Base-by-base conservation (phyloP, 2,329 filamentous ascomycete species). In the Fusarium tricinctum region DNA sequence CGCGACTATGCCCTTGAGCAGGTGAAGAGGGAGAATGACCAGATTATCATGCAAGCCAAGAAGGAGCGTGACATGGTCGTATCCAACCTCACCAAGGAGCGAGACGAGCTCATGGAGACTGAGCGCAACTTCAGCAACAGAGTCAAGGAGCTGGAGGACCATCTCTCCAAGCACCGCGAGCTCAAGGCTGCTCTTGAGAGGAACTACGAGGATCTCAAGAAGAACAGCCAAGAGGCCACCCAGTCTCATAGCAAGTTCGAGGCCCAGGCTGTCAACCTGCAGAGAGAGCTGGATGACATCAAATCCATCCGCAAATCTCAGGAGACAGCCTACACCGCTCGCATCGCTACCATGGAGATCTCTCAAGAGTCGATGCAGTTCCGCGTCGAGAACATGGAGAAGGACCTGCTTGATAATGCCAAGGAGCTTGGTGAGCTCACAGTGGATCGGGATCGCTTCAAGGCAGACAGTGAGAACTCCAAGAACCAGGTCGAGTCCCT, bases 121-220 rank as follows among this genome's bases (percentile, higher is more conserved):
- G 70, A 74, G 35, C 48, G 61, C 12, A 46, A 48, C 23, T 71
- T 69, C 13, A 57, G 73, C 43, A 54, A 56, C 49, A 73, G 73
- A 45, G 66, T 74, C 43, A 74, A 73, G 59, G 73, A 75, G 56
- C 61, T 75, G 14, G 72, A 75, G 44, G 71, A 67, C 10, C 72
- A 74, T 9, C 60, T 75, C 6, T 23, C 43, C n/a, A 71, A 71
- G 32, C 70, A 74, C 47, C 54, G 59, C 8, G 73, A 75, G 48
- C 59, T 73, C 28, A 75, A 71, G 58, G 69, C 68, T 40, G 59
- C 68, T 26, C 67, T 76, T 4, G 70, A 75, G 59, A 58, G 45
- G 9, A 70, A 75, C 52, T 76, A 75, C 20, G 73, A 74, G n/a
- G 44, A 62, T 10, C 66, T 76, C 45, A 68, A 74, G 58, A 73